These are phyloP conservation scores for Rhizopogon parksii DNA, from an alignment of 1,284 basidiomycete genomes.

Conservation along the genomic window DNA sequence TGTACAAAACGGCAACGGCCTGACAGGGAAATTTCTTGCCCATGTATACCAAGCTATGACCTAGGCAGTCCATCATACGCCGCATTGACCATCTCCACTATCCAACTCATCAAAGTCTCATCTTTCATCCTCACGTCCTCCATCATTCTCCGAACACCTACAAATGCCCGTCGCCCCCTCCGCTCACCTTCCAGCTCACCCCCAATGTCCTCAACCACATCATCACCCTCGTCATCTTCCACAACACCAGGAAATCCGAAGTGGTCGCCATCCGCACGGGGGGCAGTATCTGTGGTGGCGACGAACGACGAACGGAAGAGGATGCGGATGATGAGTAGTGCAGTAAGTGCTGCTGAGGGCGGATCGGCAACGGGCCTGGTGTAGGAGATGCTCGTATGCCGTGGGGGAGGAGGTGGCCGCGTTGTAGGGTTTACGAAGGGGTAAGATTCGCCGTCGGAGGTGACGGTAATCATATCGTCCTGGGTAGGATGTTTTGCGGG, in stretches of 20 bases:
- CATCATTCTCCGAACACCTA: slow-evolving; percentile 51
- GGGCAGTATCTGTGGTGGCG: slow-evolving; percentile 55
- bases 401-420: slow-evolving; percentile 58
- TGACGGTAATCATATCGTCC: slow-evolving; percentile 60
- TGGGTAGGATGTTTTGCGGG: slow-evolving; percentile 55
- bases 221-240: slow-evolving; percentile 57
- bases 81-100: slow-evolving; percentile 71
- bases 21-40: too few relatives aligned
- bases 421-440: slow-evolving; percentile 55
- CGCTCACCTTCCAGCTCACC: slow-evolving; percentile 59
- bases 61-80: slow-evolving; percentile 29
- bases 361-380: slow-evolving; percentile 54
- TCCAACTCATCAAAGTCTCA: slow-evolving; percentile 67
- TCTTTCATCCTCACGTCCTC: slow-evolving; percentile 63
- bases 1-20: not conserved
- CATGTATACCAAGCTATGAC: slow-evolving; percentile 4
- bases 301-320: slow-evolving; percentile 71
- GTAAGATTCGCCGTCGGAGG: slow-evolving; percentile 41
- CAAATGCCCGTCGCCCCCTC: slow-evolving; percentile 63
- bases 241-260: slow-evolving; percentile 76
- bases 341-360: slow-evolving; percentile 65
- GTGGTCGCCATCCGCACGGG: slow-evolving; percentile 67
- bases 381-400: slow-evolving; percentile 50
- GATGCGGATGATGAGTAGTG: slow-evolving; percentile 67
- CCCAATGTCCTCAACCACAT: slow-evolving; percentile 28